Evolutionary conservation across 1,284 basidiomycete species (phyloP).

Genomic region (Ganoderma sinense): DNA sequence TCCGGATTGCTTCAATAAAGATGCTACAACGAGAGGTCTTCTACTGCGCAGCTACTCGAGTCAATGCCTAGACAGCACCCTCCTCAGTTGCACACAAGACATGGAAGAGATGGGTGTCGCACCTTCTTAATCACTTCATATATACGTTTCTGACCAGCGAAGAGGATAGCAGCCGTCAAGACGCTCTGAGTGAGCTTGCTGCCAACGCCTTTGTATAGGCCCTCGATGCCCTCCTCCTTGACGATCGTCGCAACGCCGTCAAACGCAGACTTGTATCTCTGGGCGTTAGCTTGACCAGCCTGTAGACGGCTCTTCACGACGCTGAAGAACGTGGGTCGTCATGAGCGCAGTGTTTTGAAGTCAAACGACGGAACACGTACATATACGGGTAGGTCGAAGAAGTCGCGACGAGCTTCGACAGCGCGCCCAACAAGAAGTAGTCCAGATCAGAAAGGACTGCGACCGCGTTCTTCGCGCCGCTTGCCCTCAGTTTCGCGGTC

Average conservation of each 20-base stretch:
- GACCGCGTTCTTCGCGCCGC: conserved; percentile 47
- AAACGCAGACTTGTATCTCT: conserved; percentile 74
- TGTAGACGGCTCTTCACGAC: conserved; percentile 88
- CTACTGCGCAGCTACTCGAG: conserved; percentile 25
- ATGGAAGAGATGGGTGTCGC: background rate
- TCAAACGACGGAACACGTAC: conserved; percentile 47
- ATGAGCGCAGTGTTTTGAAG: no score
- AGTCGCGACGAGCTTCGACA: conserved; percentile 88
- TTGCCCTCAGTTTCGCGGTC: conserved; percentile 58
- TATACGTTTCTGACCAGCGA: conserved; percentile 82
- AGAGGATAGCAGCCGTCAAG: conserved; percentile 89
- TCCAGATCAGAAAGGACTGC: conserved; percentile 82
- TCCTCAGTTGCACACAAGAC: background rate
- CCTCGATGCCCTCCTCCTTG: conserved; percentile 78
- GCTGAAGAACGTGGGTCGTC: conserved; percentile 45
- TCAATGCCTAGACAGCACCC: conserved; percentile 14
- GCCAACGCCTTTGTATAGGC: conserved; percentile 86
- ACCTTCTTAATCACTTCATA: conserved; percentile 74
- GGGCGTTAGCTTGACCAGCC: conserved; percentile 69
- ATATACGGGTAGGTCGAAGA: conserved; percentile 82
- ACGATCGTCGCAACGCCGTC: conserved; percentile 78
- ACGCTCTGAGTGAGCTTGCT: conserved; percentile 92
- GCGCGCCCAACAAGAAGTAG: conserved; percentile 87
- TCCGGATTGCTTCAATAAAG: background rate
- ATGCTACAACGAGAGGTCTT: background rate